Percentiles rank a stretch among this genome's conserved stretches.
These are phyloP conservation scores for Candida anutae DNA, from an alignment of 1,139 yeast genomes.

Conservation along the genomic window DNA sequence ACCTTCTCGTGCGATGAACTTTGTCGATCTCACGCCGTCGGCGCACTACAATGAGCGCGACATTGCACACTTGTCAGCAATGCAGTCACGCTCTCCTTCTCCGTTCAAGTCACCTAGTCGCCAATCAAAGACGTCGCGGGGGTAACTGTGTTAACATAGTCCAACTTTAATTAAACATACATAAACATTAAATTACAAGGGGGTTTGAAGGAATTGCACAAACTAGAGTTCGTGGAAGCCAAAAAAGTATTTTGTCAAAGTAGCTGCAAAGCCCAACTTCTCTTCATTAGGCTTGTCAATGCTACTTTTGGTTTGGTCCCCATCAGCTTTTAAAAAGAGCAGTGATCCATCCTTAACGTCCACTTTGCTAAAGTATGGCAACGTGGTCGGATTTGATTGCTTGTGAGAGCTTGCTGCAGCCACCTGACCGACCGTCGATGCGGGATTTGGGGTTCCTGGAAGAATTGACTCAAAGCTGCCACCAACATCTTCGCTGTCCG, in stretches of 20 bases:
- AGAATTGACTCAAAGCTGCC: conserved; percentile 16
- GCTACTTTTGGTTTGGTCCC: conserved; percentile 7
- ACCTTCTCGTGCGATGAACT: no score
- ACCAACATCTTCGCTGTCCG: conserved; percentile 52
- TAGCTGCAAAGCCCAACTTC: conserved; percentile 29
- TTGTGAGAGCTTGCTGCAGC: neutral
- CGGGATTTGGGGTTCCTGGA: conserved; percentile 1
- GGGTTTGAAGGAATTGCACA: no score
- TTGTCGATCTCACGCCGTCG: neutral
- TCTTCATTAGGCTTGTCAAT: conserved; percentile 13
- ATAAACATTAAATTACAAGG: no score
- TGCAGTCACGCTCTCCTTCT: neutral
- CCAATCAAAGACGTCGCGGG: no score
- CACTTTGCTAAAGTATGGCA: conserved; percentile 16
- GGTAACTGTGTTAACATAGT: no score
- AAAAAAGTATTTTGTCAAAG: conserved; percentile 30
- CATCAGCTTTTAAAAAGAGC: conserved; percentile 25
- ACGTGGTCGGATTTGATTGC: neutral
- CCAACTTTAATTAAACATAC: no score
- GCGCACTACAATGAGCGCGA: neutral
- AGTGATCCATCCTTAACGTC: conserved; percentile 38
- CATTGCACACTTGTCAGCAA: neutral
- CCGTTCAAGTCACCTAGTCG: neutral
- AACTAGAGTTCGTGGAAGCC: conserved; percentile 38
- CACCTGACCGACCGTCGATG: conserved; percentile 1